phyloP scores from a whole-genome alignment of 2,329 filamentous ascomycete genomes.

The Orbilia blumenaviensis region DNA sequence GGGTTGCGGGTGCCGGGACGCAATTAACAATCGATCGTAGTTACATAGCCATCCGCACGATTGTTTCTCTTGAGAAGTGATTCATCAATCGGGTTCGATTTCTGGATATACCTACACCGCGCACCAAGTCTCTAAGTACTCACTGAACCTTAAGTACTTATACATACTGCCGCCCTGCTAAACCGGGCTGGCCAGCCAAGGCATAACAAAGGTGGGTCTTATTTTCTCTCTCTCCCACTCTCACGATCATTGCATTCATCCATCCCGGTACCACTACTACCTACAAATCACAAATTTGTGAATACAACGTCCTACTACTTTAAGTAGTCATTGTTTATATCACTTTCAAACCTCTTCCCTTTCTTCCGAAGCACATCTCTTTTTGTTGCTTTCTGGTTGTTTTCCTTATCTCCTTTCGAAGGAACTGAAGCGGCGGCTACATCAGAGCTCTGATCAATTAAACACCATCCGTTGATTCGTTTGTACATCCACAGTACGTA shows the following conservation, averaged over 20 bases:
- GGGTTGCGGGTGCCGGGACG: no score
- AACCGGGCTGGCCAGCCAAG: no score
- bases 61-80: not conserved
- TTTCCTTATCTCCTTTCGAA: not conserved
- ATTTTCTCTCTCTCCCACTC: no score
- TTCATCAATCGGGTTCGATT: no score
- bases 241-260: no score
- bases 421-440: not conserved
- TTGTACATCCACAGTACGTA: not conserved
- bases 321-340: not conserved
- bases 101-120: no score
- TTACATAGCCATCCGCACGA: not conserved
- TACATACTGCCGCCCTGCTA: not conserved
- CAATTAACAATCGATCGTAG: not conserved
- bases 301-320: not conserved
- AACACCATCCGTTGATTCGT: not conserved
- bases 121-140: no score
- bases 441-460: not conserved
- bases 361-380: not conserved
- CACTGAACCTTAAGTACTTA: no score
- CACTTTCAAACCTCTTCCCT: not conserved
- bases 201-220: constrained; percentile 32
- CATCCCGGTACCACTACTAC: not conserved
- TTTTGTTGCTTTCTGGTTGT: not conserved
- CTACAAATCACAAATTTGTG: constrained; percentile 2